Percentiles rank a stretch among this genome's conserved stretches.
Conservation (phyloP, 257 asterid genomes). For the Schizonepeta tenuifolia region DNA sequence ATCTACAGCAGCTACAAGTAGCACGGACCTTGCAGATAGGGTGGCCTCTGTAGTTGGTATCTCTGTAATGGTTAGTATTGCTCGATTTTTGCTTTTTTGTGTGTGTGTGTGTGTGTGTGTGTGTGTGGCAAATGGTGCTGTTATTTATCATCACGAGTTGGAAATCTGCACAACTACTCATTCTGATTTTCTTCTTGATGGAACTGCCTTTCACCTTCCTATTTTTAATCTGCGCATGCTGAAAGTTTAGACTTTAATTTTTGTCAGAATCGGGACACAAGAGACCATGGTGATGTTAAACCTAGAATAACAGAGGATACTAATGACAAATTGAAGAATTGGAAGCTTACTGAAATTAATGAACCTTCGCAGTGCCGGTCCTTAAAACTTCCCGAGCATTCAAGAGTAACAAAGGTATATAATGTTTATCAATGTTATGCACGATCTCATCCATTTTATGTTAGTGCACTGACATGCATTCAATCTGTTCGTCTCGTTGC, state of each 20-base stretch:
- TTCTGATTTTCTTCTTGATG: conserved; percentile 1
- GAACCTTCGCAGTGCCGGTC: conserved; percentile 85
- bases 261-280: conserved; percentile 71
- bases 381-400: conserved; percentile 76
- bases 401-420: conserved; percentile 68
- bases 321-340: conserved; percentile 69
- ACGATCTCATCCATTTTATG: not conserved
- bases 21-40: conserved; percentile 67
- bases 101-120: no score
- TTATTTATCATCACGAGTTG: not conserved
- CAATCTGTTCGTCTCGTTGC: conserved; percentile 23
- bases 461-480: not conserved
- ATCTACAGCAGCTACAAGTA: conserved; percentile 57
- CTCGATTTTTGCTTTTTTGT: no score
- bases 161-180: not conserved
- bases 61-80: conserved; percentile 73
- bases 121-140: not conserved
- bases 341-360: conserved; percentile 74
- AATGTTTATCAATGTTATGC: not conserved
- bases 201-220: conserved; percentile 10
- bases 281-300: conserved; percentile 69
- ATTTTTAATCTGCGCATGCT: not conserved
- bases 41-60: conserved; percentile 69
- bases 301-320: conserved; percentile 67
- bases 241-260: conserved; percentile 27